A percentile compares a stretch with the other conserved stretches of the same genome.
phyloP scores from a whole-genome alignment of 2,329 filamentous ascomycete genomes.

The Beauveria sp. region DNA sequence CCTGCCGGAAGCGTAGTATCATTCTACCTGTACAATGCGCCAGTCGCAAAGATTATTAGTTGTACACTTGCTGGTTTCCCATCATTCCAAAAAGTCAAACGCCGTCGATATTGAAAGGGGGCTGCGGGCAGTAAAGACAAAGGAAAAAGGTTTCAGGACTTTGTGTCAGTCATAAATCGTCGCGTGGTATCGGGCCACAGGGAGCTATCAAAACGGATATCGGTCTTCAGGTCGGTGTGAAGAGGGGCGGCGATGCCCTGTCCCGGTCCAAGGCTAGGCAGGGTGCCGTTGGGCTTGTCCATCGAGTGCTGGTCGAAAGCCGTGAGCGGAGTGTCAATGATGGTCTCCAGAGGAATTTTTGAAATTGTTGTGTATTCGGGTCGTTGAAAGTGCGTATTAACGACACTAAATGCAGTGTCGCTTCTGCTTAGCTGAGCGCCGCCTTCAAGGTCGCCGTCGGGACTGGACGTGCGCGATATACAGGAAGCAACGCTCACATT shows the following conservation, averaged over 20 bases:
- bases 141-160: neutral
- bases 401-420: conserved; percentile 6
- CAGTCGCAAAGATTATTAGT: conserved; percentile 2
- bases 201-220: conserved; percentile 5
- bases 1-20: neutral
- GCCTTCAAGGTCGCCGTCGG: conserved; percentile 8
- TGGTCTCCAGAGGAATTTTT: neutral
- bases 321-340: neutral
- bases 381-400: neutral
- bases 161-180: conserved; percentile 4
- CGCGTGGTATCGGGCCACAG: conserved; percentile 6
- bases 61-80: neutral
- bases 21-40: conserved; percentile 5
- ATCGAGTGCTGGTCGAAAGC: neutral
- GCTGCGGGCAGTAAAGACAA: neutral
- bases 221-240: neutral
- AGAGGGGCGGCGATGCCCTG: neutral
- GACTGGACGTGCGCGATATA: conserved; percentile 5
- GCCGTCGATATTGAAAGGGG: neutral
- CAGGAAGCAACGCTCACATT: conserved; percentile 1
- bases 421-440: conserved; percentile 8
- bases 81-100: neutral
- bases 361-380: neutral
- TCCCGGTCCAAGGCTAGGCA: neutral
- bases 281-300: neutral